phyloP scores from a whole-genome alignment of 2,329 filamentous ascomycete species.

The Clonostachys chloroleuca region DNA sequence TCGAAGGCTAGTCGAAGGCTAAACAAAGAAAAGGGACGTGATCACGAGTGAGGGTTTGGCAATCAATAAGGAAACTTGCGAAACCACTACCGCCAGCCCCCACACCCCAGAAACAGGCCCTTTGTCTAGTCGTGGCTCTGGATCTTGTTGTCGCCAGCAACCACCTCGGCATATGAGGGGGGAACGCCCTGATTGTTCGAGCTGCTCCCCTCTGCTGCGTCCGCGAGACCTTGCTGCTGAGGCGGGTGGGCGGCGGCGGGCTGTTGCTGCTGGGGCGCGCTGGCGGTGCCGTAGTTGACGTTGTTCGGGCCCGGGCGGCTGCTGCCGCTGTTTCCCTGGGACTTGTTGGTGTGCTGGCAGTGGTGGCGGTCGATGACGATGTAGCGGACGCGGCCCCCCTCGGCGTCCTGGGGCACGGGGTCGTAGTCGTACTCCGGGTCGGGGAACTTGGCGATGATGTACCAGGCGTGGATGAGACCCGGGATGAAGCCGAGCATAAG shows the following conservation, averaged over 20 bases:
- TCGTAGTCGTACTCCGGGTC: slow-evolving; percentile 72
- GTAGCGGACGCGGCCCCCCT: slow-evolving; percentile 25
- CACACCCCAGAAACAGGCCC: not conserved
- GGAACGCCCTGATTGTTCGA: slow-evolving; percentile 48
- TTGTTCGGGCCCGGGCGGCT: slow-evolving; percentile 4
- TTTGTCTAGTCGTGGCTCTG: slow-evolving; percentile 43
- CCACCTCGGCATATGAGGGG: slow-evolving; percentile 85
- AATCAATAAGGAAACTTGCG: too few species aligned
- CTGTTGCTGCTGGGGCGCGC: slow-evolving; percentile 9
- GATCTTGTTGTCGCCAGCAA: slow-evolving; percentile 87
- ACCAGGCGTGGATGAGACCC: slow-evolving; percentile 93
- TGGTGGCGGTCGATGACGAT: not conserved
- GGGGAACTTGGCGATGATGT: slow-evolving; percentile 90
- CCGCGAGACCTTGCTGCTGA: slow-evolving; percentile 19
- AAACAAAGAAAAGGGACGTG: too few species aligned
- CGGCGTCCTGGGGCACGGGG: slow-evolving; percentile 50
- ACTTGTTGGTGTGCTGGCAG: slow-evolving; percentile 12
- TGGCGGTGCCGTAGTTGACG: slow-evolving; percentile 43
- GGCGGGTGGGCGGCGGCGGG: slow-evolving; percentile 8
- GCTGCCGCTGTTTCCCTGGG: slow-evolving; percentile 12
- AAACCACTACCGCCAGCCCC: too few species aligned
- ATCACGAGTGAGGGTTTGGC: too few species aligned
- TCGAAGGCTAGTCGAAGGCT: too few species aligned
- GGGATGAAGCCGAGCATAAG: slow-evolving; percentile 76
- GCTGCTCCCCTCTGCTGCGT: slow-evolving; percentile 37